Conservation (phyloP, 345 rosid species). For the Rhodomyrtus tomentosa region DNA sequence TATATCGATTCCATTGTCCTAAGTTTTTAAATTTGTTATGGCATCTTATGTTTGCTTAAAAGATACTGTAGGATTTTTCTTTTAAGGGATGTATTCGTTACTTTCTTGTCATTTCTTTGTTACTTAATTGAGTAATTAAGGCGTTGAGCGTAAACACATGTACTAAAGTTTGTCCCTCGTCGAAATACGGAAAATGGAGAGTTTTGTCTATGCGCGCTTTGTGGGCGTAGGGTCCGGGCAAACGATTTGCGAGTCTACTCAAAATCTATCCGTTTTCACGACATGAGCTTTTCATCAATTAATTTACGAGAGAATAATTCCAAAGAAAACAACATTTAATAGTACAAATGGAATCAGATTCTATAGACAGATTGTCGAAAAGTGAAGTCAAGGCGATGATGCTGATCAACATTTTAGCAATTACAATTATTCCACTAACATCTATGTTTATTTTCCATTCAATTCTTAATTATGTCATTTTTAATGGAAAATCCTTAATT, state of each 20-base stretch:
- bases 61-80: not conserved
- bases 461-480: not conserved
- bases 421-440: not conserved
- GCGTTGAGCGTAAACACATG: not conserved
- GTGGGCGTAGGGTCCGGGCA: not conserved
- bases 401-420: not conserved
- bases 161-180: not conserved
- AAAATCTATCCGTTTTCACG: not conserved
- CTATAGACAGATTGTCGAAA: not conserved
- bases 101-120: not conserved
- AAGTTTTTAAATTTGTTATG: not conserved
- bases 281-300: rapidly evolving
- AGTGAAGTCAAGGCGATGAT: not conserved
- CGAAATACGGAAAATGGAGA: not conserved
- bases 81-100: not conserved
- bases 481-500: not conserved
- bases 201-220: not conserved
- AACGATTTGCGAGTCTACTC: not conserved
- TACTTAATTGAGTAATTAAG: not conserved
- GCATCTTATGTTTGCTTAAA: not conserved
- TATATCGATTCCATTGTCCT: not conserved
- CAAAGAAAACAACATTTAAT: not conserved
- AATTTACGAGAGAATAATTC: not conserved
- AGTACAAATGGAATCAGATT: not conserved
- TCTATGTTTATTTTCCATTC: not conserved